These are phyloP conservation scores for Ganoderma boninense DNA, from an alignment of 1,284 basidiomycete genomes.

Conservation along the genomic window DNA sequence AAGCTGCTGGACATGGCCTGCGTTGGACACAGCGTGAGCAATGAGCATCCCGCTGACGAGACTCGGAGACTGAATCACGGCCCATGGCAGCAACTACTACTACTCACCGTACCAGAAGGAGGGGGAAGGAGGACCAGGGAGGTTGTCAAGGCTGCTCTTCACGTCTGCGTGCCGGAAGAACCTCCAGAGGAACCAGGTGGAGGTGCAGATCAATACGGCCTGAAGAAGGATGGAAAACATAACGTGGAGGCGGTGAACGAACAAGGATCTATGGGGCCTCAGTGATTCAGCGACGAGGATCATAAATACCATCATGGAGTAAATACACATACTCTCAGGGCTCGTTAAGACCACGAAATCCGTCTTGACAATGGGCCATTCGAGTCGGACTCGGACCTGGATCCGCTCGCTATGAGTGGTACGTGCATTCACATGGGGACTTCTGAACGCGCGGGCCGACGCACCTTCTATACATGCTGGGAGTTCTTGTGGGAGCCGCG, in stretches of 20 bases:
- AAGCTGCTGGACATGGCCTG: conserved; percentile 30
- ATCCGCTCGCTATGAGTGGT: background rate
- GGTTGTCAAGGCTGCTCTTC: conserved; percentile 26
- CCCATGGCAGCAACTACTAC: no score
- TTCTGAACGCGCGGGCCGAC: background rate
- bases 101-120: no score
- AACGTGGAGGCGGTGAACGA: background rate
- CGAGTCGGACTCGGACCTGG: background rate
- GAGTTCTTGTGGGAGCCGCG: background rate
- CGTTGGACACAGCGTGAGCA: no score
- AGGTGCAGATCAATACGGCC: conserved; percentile 12
- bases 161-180: conserved; percentile 11
- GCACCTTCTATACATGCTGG: background rate
- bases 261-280: no score
- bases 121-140: no score
- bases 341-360: background rate
- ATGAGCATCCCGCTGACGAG: no score
- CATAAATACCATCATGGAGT: background rate
- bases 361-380: background rate
- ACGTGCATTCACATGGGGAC: no score
- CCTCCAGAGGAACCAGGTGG: conserved; percentile 24
- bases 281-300: background rate
- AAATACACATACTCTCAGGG: background rate
- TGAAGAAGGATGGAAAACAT: conserved; percentile 8
- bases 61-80: no score